Base-by-base conservation (phyloP, 1,139 yeast species). In the Suhomyces wounanorum region DNA sequence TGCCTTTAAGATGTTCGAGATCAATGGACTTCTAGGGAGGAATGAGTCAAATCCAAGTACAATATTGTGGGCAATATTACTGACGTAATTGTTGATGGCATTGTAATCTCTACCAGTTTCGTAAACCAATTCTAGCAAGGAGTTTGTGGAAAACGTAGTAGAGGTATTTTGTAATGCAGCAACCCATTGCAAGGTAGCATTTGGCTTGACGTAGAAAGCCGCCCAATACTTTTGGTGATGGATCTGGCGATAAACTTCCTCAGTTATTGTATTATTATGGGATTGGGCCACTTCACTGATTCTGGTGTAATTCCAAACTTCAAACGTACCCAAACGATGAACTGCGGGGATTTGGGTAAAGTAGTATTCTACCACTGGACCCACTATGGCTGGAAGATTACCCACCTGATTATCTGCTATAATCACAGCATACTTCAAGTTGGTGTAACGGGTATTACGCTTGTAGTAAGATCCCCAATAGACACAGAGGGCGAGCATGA, bases 101-200 rank as follows among this genome's bases (percentile, higher is more conserved):
- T 69, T 69, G 52, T 61, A 65, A 51, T 71, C 72, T 14, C 72
- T 55, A 1, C 74, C 75, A 0, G 74, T 66, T 49, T 69, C 74
- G 50, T 63, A 68, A 35, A 66, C 64, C 5, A 63, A 60, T 40
- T 65, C 65, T 52, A 70, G 50, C 14, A 67, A 49, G 50, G 50
- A 40, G 3, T n/a, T 30, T 2, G 68, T 62, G 16, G 56, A 48
- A 43, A 62, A 61, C 6, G 47, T 21, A 14, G 61, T 43, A 11
- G 63, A 52, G 0, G 59, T 62, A 8, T 46, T 18, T 2, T 49
- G 44, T 30, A 67, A 50, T 2, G 68, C 65, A 36, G 52, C 52
- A 43, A 51, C 55, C 59, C 67, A 65, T 5, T 50, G 44, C 17
- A 59, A 45, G 0, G 72, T 66, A 8, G 75, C 68, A 53, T 70